Evolutionary conservation across 2,329 filamentous ascomycete genomes (phyloP), one percentile per base, ranked within the genome.

Genomic region (Phyllosticta ampelicida): DNA sequence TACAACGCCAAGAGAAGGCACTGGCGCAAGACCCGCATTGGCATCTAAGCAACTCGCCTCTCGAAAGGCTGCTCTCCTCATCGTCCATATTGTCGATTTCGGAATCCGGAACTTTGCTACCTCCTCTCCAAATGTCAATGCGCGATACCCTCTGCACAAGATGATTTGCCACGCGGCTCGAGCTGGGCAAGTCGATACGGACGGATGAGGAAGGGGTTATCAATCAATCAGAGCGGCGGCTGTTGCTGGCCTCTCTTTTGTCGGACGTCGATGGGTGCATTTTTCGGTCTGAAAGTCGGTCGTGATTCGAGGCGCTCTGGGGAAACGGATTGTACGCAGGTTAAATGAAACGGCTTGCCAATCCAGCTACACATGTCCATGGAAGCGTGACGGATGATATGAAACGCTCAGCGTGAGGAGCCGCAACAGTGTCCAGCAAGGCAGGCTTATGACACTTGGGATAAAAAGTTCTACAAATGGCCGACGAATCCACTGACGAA

Each of bases 1-100:
- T 99, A 99, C 87, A 99, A 99, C 84, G 91, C 94, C 74, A 99
- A 99, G 89, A 84, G 94, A 80, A 89, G 94, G 81, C 94, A 99
- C 79, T 99, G 94, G 94, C 90, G 94, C 83, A 99, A 99, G 92
- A 97, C 94, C 76, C 88, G 90, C 77, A 90, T 99, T 80, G 90
- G 90, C 76, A 95, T 99, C 83, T 99, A 94, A 83, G 84, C 78
- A 76, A 78, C 75, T 81, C 77, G 72, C 75, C 36, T n/a, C 36
- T n/a, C 72, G 69, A 70, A 65, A 44, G 19, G 23, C 51, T 48
- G 23, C 53, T 49, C 36, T 48, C 52, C 57, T 59, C 57, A 59
- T 55, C 53, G 44, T 52, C 30, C 53, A 55, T 51, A 26, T 26
- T 26, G 19, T 59, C 57, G 48, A 55, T 36, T 26, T 55, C 53